Evolutionary conservation across 257 asterid species (phyloP).

Genomic region (Apocynum venetum): DNA sequence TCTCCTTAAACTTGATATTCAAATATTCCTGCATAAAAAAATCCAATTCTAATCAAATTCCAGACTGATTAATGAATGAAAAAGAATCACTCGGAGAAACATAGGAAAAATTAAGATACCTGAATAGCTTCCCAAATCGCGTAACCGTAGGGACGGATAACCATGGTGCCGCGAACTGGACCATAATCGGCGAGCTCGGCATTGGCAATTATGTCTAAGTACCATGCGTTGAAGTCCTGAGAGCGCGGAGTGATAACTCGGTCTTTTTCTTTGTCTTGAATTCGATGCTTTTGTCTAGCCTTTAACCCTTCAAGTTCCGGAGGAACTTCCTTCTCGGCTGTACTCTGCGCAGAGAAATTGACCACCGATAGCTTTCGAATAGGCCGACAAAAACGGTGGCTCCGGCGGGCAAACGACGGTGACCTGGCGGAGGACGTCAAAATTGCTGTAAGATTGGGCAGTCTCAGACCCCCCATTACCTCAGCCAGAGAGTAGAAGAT

Average conservation of each 20-base stretch:
- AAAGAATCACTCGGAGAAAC: not conserved
- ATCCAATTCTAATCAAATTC: not conserved
- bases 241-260: conserved; percentile 82
- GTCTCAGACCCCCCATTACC: conserved; percentile 71
- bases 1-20: conserved; percentile 95
- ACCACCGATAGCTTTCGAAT: conserved; percentile 41
- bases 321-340: conserved; percentile 49
- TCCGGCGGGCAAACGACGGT: conserved; percentile 35
- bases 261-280: conserved; percentile 55
- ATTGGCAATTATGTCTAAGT: conserved; percentile 77
- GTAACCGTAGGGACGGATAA: conserved; percentile 96
- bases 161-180: conserved; percentile 99
- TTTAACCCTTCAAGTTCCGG: conserved; percentile 39
- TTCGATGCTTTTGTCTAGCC: conserved; percentile 24
- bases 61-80: conserved; percentile 1
- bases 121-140: conserved; percentile 99
- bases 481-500: not conserved
- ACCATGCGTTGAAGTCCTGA: conserved; percentile 98
- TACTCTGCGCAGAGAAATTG: conserved; percentile 57
- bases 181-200: conserved; percentile 99
- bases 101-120: conserved; percentile 30
- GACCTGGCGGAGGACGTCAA: conserved; percentile 36
- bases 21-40: conserved; percentile 72
- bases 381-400: conserved; percentile 31
- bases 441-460: conserved; percentile 64